A percentile compares a stretch with the other conserved stretches of the same genome.
These are phyloP conservation scores for Zea luxurians DNA, from an alignment of 176 grass and related monocot species.

Conservation along the genomic window DNA sequence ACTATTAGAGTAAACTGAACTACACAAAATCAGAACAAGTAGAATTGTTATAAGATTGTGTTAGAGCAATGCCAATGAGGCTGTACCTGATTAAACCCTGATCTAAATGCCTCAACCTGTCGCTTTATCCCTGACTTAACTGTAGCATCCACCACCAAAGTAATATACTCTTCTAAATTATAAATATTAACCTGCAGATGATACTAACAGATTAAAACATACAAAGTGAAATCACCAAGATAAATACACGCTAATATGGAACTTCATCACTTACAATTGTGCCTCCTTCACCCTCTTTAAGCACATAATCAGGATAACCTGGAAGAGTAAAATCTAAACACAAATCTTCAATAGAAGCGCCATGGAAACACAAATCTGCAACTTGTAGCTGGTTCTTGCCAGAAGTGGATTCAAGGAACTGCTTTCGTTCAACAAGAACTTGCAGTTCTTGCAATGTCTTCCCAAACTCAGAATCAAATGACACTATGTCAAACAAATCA, in stretches of 20 bases:
- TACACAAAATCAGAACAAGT: background rate
- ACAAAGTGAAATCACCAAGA: conserved; percentile 23
- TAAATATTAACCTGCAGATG: conserved; percentile 66
- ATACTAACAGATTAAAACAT: conserved; percentile 7
- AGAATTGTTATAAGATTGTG: background rate
- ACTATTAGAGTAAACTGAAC: background rate
- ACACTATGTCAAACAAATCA: conserved; percentile 83
- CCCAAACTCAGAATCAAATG: conserved; percentile 76
- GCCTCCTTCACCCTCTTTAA: conserved; percentile 65
- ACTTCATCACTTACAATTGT: conserved; percentile 54
- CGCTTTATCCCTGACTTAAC: conserved; percentile 74
- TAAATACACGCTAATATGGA: background rate
- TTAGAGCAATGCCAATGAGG: background rate
- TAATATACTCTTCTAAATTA: conserved; percentile 82
- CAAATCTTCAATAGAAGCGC: conserved; percentile 63
- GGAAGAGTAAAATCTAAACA: conserved; percentile 92
- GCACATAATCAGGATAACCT: conserved; percentile 83
- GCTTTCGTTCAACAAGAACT: conserved; percentile 67
- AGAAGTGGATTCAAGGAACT: conserved; percentile 47
- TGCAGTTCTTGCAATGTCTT: conserved; percentile 85
- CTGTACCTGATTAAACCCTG: conserved; percentile 84
- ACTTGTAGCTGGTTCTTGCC: conserved; percentile 46
- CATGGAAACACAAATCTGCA: conserved; percentile 57
- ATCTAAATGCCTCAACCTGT: conserved; percentile 88
- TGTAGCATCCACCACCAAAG: conserved; percentile 74